Percentiles rank a stretch among this genome's conserved stretches.
phyloP scores from a whole-genome alignment of 2,329 filamentous ascomycete species.

The Sporothrix protearum region DNA sequence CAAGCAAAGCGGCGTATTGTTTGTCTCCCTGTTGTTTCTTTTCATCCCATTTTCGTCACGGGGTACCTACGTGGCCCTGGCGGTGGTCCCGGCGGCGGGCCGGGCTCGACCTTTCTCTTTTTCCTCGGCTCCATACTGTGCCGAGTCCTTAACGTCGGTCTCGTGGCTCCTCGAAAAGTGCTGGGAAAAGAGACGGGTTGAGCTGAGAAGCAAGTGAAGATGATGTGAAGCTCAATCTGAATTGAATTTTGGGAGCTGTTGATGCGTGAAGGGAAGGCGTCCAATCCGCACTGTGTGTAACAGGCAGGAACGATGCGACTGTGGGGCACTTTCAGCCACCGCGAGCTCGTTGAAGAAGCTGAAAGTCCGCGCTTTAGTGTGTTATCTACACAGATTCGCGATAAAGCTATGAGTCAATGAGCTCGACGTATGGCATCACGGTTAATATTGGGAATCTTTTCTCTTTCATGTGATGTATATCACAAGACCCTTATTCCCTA shows the following conservation, averaged over 20 bases:
- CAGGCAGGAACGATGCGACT: background rate
- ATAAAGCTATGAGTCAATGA: background rate
- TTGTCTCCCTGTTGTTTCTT: background rate
- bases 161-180: background rate
- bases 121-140: slow-evolving; percentile 31
- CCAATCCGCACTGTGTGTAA: slow-evolving; percentile 1
- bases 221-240: background rate
- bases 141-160: background rate
- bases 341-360: background rate
- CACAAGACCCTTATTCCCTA: background rate
- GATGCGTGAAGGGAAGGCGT: background rate
- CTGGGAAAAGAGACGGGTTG: background rate
- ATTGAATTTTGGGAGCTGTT: background rate
- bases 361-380: background rate
- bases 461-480: background rate
- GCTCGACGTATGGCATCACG: too few species aligned
- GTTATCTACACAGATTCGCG: background rate
- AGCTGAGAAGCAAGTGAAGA: background rate
- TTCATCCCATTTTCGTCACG: background rate
- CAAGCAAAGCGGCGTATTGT: background rate
- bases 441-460: too few species aligned
- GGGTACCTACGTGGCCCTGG: slow-evolving; percentile 36
- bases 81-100: slow-evolving; percentile 29
- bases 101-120: slow-evolving; percentile 42
- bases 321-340: background rate